Evolutionary conservation across 2,329 filamentous ascomycete species (phyloP), one percentile per base, ranked within the genome.

Genomic region (Apiospora hydei): DNA sequence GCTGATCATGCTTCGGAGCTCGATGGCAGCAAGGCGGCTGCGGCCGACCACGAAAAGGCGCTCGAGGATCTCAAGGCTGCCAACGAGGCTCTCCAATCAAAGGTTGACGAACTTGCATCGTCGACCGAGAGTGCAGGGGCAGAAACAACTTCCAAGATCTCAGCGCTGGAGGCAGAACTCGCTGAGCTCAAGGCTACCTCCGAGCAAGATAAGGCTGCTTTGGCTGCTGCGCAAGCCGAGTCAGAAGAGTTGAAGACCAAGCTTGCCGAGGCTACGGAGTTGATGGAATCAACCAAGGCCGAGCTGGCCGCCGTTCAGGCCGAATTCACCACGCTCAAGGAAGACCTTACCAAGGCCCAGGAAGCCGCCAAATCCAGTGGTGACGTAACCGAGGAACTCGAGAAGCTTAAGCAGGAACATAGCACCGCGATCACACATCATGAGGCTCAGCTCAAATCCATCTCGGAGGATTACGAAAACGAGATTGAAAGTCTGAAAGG

Each of bases 401-500:
- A 85, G 18, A 85, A 86, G 77, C 80, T 90, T 73, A 86, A 89
- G 79, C 80, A 84, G 69, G 86, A 88, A 47, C 82, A 84, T 72
- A 80, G 81, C n/a, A 75, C 79, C 3, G 79, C 82, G 0, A 77
- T 79, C 38, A 82, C 84, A 57, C 87, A 86, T 78, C 88, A 92
- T 77, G 85, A 88, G 73, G 85, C 87, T 75, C 88, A 89, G 77
- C 84, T 92, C 75, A 84, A 88, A 79, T 86, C 85, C 73, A 80
- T 92, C 71, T 89, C 89, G 1, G 83, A 88, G 74, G 89, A 91
- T 75, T 91, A 90, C 75, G 88, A 91, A 78, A 85, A 86, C n/a
- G 89, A 92, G 79, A 91, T 92, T 70, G 89, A 91, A 77, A 87
- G 87, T 72, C 85, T 91, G 21, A 86, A 87, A 71, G 89, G 89